Base-by-base conservation (phyloP, 1,284 basidiomycete species). In the Sporisorium iseilematis-ciliati region DNA sequence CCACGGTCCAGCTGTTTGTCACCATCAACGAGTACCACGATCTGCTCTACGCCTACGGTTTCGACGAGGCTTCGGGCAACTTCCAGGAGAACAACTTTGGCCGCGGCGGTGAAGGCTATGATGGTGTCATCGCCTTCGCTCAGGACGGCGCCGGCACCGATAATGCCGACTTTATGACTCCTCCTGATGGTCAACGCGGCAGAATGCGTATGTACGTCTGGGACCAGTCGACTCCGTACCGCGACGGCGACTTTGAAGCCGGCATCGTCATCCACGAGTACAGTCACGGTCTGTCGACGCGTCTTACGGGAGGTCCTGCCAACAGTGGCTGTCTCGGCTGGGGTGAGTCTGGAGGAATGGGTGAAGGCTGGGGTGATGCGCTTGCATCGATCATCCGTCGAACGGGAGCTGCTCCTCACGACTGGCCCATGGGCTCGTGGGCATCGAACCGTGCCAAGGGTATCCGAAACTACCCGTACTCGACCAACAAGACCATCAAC, bases 11-110 rank as follows among this genome's bases (percentile, higher is more conserved):
- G 66, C 68, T 81, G 23, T 81, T 80, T 58, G 80, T 80, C 29
- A 74, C 73, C 23, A 70, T 78, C 68, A 80, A 80, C 70, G 69
- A 71, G 61, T 80, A 79, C 56, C 78, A 80, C 67, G 78, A 81
- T 48, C 35, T 81, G 33, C 69, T 80, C 23, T 75, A 79, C 53
- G 69, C 74, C 23, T 80, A 94, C 74, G 95, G 95, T 29, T 97
- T 97, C 86, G 92, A 92, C 83, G 95, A 97, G 86, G 88, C 90
- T 8, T 88, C 93, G 3, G 94, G 95, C 41, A 98, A 98, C 89
- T 98, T 98, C 91, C 95, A 98, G 87, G 93, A 95, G 84, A 89
- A 93, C 89, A 97, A 98, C 90, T 95, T 94, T 83, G 93, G 91
- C 1, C 90, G 91, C 55, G 95, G 95, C 35, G 95, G 95, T 43